Base-by-base conservation (phyloP, 768 basidiomycete genomes). In the Termitomyces sp. region DNA sequence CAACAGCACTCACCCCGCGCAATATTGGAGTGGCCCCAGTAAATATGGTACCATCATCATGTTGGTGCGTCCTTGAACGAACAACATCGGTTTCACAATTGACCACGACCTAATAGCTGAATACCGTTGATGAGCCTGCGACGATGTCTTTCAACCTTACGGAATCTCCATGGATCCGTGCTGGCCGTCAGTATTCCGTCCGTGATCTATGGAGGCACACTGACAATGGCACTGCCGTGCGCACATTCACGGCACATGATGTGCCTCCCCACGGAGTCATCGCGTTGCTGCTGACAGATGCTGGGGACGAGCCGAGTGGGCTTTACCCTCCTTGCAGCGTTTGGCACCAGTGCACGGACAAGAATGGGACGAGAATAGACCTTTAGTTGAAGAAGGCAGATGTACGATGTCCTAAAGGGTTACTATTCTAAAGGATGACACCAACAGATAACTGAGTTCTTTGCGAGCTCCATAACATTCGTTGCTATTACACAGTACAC, bases 141-240 rank as follows among this genome's bases (percentile, higher is more conserved):
- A 72, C 71, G 43, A 71, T 86, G 75, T 78, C 71, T 67, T 86
- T 86, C 69, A 82, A 76, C 56, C 67, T 86, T 51, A 84, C 83
- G 3, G 84, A 86, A 61, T 85, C 84, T 8, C 83, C 84, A 0
- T 86, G 80, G 79, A 80, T 86, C 60, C 78, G 83, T 24, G 84
- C 84, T 1, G 85, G 84, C 10, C 74, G 79, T 36, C 77, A 83
- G 67, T 86, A 86, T 63, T 67, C 77, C 22, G 81, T 86, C 53
- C 73, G 83, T 85, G 88, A 90, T 63, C 74, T 89, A 2, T 90
- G 88, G 88, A 67, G 81, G 4, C 87, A 89, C 66, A 87, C 85
- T 22, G 73, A 86, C 62, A 88, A 87, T 62, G 86, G 85, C 3
- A 88, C 83, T 0, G 82, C 81, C 1, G 73, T 84, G 24, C 78